Percentiles rank a stretch among this genome's conserved stretches.
Conservation (phyloP, 768 basidiomycete genomes). For the Psilocybe cyanescens region DNA sequence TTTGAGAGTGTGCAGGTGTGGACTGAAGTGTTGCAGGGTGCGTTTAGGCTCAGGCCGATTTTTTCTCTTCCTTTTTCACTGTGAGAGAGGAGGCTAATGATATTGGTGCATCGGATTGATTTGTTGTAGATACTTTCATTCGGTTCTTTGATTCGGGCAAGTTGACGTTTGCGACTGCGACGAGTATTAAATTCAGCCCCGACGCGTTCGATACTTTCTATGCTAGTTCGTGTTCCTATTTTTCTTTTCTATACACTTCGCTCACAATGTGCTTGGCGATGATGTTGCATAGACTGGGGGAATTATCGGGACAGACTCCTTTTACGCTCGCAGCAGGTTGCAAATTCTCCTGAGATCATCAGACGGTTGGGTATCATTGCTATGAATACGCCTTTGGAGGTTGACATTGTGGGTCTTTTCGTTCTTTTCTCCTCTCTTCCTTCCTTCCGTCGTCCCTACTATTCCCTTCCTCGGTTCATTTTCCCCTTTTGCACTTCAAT, state of each 20-base stretch:
- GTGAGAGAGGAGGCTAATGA: neutral
- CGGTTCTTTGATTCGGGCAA: constrained; percentile 52
- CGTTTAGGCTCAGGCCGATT: neutral
- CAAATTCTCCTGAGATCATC: constrained; percentile 54
- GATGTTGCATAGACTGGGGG: constrained; percentile 38
- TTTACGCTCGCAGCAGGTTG: constrained; percentile 53
- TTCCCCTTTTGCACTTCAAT: no score
- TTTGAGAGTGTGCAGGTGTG: constrained; percentile 54
- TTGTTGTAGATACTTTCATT: constrained; percentile 33
- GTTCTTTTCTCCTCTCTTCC: neutral
- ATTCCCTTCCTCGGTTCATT: no score
- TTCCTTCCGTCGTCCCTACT: no score
- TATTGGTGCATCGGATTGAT: neutral
- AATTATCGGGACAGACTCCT: constrained; percentile 50
- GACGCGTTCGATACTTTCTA: constrained; percentile 56
- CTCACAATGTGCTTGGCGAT: neutral
- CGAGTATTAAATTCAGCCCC: constrained; percentile 49
- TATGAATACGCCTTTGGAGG: constrained; percentile 56
- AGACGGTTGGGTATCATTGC: constrained; percentile 51
- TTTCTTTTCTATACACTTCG: neutral
- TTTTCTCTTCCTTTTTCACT: neutral
- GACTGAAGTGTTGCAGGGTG: constrained; percentile 54
- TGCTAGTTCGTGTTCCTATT: constrained; percentile 30
- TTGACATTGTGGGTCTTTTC: constrained; percentile 44
- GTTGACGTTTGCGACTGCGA: constrained; percentile 49